Evolutionary conservation across 306 rosid genomes (phyloP), one percentile per base, ranked within the genome.

Genomic region (Lathyrus tuberosus): DNA sequence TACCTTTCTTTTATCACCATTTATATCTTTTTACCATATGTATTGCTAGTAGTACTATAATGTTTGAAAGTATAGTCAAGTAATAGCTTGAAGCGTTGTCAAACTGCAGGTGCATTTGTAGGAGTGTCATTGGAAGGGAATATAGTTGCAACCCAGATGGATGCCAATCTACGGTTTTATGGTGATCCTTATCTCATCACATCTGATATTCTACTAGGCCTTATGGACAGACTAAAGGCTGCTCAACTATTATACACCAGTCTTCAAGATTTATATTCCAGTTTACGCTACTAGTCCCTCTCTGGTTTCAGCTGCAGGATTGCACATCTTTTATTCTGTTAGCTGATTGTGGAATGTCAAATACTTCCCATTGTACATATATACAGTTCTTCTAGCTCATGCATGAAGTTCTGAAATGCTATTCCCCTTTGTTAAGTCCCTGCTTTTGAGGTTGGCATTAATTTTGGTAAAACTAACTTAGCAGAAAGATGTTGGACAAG

Each of bases 51-150:
- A 24, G 33, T 69, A 65, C 51, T 16, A 13, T 66, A 70, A 47
- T 46, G 64, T 56, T 62, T 70, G 75, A 15, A 67, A 51, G 59
- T 35, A 22, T 48, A 42, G 20, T 33, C 4, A 54, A 22, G 15
- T 71, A 40, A 76, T 56, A 20, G 16, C 51, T 52, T 5, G 6
- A 40, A 62, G 17, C 48, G 9, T 77, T 79, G 8, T 49, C 53
- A n/a, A 70, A 80, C 18, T 65, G 67, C 43, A 91, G 99, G 97
- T 37, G 97, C 97, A 54, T 94, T 94, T 81, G 86, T 95, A 56
- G 99, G 99, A 71, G 87, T 91, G 6, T 95, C 99, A 30, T 67
- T 95, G 84, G 99, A 95, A 87, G 96, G 97, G 67, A 95, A 95
- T 82, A 12, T 95, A 10, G 97, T 95, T 40, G 79, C 96, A 58